Conservation (phyloP, 169 alveolate genomes). For the Cryptosporidium xiaoi region DNA sequence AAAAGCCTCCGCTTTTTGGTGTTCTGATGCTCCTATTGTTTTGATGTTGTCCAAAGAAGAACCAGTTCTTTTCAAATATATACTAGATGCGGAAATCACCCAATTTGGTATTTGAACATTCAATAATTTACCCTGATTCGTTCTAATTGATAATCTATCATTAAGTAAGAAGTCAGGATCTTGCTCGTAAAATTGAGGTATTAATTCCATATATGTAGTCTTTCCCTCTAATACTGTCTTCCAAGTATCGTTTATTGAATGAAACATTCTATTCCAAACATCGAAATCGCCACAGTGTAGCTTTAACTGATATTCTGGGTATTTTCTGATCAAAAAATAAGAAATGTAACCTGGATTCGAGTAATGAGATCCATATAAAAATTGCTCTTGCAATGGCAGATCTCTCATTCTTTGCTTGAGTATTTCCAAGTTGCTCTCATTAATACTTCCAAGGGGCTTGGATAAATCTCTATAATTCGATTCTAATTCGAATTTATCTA, state of each 20-base stretch:
- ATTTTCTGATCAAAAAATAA: conserved; percentile 91
- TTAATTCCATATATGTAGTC: conserved; percentile 91
- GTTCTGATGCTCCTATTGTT: not conserved
- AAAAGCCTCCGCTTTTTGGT: conserved; percentile 81
- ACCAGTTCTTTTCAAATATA: not conserved
- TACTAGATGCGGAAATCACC: conserved; percentile 73
- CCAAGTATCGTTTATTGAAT: conserved; percentile 33
- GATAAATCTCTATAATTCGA: conserved; percentile 88
- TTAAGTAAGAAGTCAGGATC: conserved; percentile 88
- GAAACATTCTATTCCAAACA: conserved; percentile 81
- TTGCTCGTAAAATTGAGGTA: conserved; percentile 93
- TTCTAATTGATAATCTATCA: conserved; percentile 80
- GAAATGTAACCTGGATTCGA: conserved; percentile 97
- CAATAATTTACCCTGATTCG: conserved; percentile 82
- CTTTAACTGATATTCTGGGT: conserved; percentile 95
- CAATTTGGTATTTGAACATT: conserved; percentile 91
- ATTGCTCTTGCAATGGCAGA: conserved; percentile 82
- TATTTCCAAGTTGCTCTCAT: conserved; percentile 83
- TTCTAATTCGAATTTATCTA: conserved; percentile 1
- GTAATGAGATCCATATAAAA: conserved; percentile 96
- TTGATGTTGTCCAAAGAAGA: not conserved
- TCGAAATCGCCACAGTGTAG: conserved; percentile 92
- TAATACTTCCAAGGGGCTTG: conserved; percentile 92
- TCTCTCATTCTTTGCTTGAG: conserved; percentile 86
- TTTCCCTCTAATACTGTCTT: conserved; percentile 80